Evolutionary conservation across 177 flowering plant genomes (phyloP), one percentile per base, ranked within the genome.

Genomic region (Telopea speciosissima): DNA sequence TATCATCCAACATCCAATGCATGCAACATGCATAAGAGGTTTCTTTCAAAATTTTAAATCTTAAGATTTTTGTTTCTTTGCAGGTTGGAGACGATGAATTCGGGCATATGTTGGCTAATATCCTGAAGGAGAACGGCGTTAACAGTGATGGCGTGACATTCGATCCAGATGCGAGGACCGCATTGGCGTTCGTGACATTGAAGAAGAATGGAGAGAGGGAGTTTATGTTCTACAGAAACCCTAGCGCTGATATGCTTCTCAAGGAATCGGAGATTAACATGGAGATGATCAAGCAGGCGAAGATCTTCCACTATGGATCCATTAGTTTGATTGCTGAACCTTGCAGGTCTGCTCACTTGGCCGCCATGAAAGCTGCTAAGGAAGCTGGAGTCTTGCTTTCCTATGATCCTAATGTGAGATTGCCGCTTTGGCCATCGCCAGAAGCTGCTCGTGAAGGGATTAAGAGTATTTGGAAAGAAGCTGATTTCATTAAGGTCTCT

Each of bases 191-290:
- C 81, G 98, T 94, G 24, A 94, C 98, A 0, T 83, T 94, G 8
- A 79, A 86, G 71, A 77, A 86, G 28, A 90, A 93, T 71, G 96
- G 98, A 1, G 97, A 93, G 70, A 89, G 97, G 11, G 98, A 92
- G 83, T 91, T 93, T 81, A 93, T 93, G 98, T 91, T 93, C 75
- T 93, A 93, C 76, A 72, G 98, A 72, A 92, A 93, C 65, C 98
- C 97, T 9, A 89, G 95, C 78, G 98, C 97, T 72, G 95, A 91
- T 63, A 91, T 91, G 97, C 86, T 91, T 31, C 71, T 90, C 58
- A 79, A 64, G 58, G 86, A 87, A 14, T 80, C 82, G 2, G 97
- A 91, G 70, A 88, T 91, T 65, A 83, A 90, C 52, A 87, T 91
- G 66, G 85, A 86, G 1, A 74, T 87, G n/a, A 83, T 92, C 68